Percentiles rank a stretch among this genome's conserved stretches.
Evolutionary conservation across 2,329 filamentous ascomycete species (phyloP).

Genomic region (Diplocarpon rosae): DNA sequence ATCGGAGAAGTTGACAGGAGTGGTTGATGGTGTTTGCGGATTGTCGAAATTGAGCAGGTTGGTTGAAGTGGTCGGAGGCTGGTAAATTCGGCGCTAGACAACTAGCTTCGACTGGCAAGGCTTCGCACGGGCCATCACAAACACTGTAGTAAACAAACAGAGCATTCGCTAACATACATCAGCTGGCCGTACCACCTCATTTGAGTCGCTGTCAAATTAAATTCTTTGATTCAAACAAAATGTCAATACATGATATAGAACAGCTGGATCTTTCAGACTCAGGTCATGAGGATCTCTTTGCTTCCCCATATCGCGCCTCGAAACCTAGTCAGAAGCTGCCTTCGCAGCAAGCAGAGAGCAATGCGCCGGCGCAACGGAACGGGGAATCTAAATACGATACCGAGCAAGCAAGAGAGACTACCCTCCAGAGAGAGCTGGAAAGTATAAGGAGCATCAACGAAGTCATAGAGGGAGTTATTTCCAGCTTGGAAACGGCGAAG

Average conservation of each 20-base stretch:
- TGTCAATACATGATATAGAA: slow-evolving; percentile 38
- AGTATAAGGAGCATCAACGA: slow-evolving; percentile 79
- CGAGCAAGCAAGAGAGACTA: slow-evolving; percentile 59
- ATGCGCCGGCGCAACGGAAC: slow-evolving; percentile 25
- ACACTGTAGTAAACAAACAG: too few relatives aligned
- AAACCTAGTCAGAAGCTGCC: slow-evolving; percentile 17
- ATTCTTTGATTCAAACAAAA: not conserved
- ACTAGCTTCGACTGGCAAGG: slow-evolving; percentile 4
- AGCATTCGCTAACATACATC: too few relatives aligned
- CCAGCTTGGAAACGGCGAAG: slow-evolving; percentile 59
- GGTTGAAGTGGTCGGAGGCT: not conserved
- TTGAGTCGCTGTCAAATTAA: not conserved
- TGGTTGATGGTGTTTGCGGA: not conserved
- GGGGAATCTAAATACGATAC: slow-evolving; percentile 45
- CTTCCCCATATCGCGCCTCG: slow-evolving; percentile 38
- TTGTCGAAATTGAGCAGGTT: slow-evolving; percentile 9
- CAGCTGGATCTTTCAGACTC: slow-evolving; percentile 42
- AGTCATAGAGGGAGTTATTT: slow-evolving; percentile 69
- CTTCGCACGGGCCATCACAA: too few relatives aligned
- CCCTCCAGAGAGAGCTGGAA: slow-evolving; percentile 68
- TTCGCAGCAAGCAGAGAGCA: slow-evolving; percentile 18
- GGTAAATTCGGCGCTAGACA: not conserved
- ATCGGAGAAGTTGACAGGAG: not conserved
- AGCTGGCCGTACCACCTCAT: not conserved
- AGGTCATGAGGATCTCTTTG: slow-evolving; percentile 45